Conservation (phyloP, 1,139 yeast species). For the Geotrichum restrictum region DNA sequence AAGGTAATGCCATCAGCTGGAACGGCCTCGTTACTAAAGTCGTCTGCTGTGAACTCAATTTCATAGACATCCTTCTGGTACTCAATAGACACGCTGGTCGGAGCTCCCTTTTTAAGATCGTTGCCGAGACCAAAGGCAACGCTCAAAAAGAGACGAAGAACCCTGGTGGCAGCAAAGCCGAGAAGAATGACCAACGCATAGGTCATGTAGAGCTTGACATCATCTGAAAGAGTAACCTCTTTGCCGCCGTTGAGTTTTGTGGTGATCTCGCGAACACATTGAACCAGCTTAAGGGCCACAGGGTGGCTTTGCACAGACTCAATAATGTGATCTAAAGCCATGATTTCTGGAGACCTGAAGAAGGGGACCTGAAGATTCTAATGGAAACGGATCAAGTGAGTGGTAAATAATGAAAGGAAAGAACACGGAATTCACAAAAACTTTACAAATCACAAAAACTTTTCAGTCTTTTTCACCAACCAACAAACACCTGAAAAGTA, state of each 20-base stretch:
- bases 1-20: constrained; percentile 21
- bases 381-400: not conserved
- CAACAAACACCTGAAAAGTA: too few relatives aligned
- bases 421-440: not conserved
- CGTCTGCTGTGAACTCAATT: constrained; percentile 19
- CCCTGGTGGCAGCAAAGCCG: constrained; percentile 10
- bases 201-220: not conserved
- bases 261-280: not conserved
- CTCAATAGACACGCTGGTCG: constrained; percentile 42
- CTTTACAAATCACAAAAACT: not conserved
- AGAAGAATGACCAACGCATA: constrained; percentile 9
- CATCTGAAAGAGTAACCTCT: constrained; percentile 7
- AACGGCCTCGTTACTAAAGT: constrained; percentile 17
- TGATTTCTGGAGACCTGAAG: not conserved
- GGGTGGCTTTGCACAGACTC: not conserved
- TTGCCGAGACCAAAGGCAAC: not conserved
- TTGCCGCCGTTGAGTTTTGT: constrained; percentile 13
- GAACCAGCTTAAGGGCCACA: not conserved
- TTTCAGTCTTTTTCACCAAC: too few relatives aligned
- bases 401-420: too few relatives aligned
- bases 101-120: not conserved
- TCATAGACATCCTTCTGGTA: constrained; percentile 12
- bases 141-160: constrained; percentile 1
- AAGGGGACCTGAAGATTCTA: not conserved
- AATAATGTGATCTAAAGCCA: not conserved